These are phyloP conservation scores for Puya raimondii DNA, from an alignment of 176 grass and related monocot genomes.

Conservation along the genomic window DNA sequence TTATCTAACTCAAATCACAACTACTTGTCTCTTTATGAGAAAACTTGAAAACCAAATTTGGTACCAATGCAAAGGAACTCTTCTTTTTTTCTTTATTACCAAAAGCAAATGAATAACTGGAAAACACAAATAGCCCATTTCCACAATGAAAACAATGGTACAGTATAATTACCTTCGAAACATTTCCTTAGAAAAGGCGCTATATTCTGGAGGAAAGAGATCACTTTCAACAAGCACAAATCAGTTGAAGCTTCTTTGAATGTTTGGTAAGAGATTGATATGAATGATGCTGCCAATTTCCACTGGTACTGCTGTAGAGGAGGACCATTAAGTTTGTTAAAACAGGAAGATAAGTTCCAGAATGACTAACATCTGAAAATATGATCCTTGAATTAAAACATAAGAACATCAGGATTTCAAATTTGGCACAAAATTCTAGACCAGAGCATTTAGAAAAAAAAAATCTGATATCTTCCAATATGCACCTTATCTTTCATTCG, in stretches of 20 bases:
- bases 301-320: constrained; percentile 51
- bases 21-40: background rate
- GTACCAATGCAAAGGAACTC: background rate
- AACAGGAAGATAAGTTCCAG: constrained; percentile 10
- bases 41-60: background rate
- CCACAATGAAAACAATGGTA: background rate
- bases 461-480: background rate
- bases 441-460: background rate
- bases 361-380: background rate
- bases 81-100: background rate
- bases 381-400: background rate
- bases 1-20: background rate
- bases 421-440: background rate
- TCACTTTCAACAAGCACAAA: constrained; percentile 61
- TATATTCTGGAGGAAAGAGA: constrained; percentile 69
- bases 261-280: constrained; percentile 53
- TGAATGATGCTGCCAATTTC: constrained; percentile 65
- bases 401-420: background rate
- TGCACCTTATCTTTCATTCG: constrained; percentile 64
- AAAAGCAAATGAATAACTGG: background rate
- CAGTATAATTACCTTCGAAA: constrained; percentile 45
- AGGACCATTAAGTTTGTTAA: background rate
- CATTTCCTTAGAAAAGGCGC: constrained; percentile 60
- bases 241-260: constrained; percentile 43
- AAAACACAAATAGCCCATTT: background rate